Conservation (phyloP, 23 red algal species). For the Gracilaria vermiculophylla region DNA sequence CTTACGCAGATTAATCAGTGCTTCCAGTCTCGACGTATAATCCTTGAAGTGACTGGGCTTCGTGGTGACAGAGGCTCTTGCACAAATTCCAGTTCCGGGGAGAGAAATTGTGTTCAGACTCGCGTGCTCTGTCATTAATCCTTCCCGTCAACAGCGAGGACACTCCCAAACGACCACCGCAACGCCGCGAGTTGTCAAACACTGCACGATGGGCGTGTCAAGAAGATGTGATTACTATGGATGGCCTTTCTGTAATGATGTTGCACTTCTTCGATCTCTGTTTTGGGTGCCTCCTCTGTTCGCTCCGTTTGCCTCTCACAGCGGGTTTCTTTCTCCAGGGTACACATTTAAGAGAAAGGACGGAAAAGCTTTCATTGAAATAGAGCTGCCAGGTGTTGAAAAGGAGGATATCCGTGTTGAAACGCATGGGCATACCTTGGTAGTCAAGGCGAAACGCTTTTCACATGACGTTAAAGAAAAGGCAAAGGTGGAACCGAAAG, state of each 20-base stretch:
- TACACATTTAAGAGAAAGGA: constrained; percentile 26
- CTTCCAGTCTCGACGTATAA: too few species aligned
- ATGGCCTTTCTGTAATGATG: constrained; percentile 6
- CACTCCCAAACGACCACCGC: background rate
- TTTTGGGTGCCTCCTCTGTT: background rate
- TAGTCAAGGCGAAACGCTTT: constrained; percentile 21
- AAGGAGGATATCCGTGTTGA: constrained; percentile 18
- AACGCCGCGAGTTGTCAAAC: background rate
- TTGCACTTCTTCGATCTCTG: background rate
- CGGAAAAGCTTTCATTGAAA: constrained; percentile 26
- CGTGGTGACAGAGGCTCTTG: too few species aligned
- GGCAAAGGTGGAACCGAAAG: background rate
- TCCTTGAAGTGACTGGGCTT: too few species aligned
- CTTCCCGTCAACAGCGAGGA: background rate
- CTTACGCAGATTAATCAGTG: too few species aligned
- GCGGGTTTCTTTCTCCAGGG: background rate
- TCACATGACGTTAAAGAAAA: background rate
- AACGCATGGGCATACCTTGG: background rate
- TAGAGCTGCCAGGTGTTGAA: constrained; percentile 43
- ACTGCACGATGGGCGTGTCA: background rate
- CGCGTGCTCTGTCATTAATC: background rate
- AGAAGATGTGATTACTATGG: background rate
- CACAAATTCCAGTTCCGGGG: too few species aligned
- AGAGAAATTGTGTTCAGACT: too few species aligned
- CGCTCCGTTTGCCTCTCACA: background rate